Percentiles rank a stretch among this genome's conserved stretches.
phyloP scores from a whole-genome alignment of 2,329 filamentous ascomycete genomes.

The Colletotrichum cordylinicola region DNA sequence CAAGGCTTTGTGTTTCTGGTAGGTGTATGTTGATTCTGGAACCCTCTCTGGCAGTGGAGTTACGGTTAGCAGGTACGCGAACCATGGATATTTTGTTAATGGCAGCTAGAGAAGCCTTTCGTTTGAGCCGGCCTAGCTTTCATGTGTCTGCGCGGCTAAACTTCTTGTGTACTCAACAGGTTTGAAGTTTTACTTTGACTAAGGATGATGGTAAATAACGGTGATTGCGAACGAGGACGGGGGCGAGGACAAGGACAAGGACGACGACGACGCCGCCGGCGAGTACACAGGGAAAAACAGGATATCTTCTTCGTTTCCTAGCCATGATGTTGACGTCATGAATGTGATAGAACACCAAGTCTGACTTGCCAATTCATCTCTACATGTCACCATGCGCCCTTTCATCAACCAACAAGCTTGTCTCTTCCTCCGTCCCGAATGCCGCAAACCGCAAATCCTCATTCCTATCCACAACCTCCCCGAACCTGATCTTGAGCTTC shows the following conservation, averaged over 20 bases:
- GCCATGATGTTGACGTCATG: not conserved
- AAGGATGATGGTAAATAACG: not conserved
- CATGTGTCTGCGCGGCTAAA: not conserved
- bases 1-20: not conserved
- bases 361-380: rapidly evolving
- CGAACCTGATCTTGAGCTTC: not conserved
- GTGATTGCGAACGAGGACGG: too few relatives aligned
- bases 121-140: not conserved
- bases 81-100: not conserved
- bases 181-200: not conserved
- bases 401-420: not conserved
- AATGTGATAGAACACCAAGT: not conserved
- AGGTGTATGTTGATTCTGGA: too few relatives aligned
- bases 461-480: not conserved
- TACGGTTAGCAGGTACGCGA: not conserved
- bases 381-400: not conserved
- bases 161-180: not conserved
- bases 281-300: not conserved
- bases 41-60: not conserved
- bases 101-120: not conserved
- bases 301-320: not conserved
- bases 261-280: not conserved
- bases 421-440: not conserved
- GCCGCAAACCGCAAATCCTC: not conserved
- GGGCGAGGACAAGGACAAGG: too few relatives aligned